Conservation (phyloP, 345 rosid species). For the Euclidium syriacum region DNA sequence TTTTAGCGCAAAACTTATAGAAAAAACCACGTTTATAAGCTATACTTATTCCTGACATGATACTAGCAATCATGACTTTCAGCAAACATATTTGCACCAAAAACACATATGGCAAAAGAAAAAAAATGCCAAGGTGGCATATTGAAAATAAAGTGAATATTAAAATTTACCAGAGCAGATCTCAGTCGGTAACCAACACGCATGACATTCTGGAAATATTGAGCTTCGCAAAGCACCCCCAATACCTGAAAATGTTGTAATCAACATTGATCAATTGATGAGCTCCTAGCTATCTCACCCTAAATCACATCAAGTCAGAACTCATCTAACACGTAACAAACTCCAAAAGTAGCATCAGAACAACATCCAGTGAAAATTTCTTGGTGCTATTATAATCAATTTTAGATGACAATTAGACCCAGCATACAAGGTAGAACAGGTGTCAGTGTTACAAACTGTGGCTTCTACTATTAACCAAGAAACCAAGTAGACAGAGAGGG, state of each 20-base stretch:
- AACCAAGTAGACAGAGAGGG: background rate
- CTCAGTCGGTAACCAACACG: conserved; percentile 94
- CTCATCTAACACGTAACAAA: background rate
- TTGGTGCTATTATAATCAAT: background rate
- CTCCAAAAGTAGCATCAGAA: background rate
- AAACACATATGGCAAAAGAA: background rate
- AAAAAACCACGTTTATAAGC: background rate
- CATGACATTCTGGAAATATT: conserved; percentile 98
- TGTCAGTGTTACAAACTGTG: background rate
- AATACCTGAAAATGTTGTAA: conserved; percentile 49
- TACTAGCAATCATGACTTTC: background rate
- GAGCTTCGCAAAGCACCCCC: conserved; percentile 93
- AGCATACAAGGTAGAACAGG: background rate
- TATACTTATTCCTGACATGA: conserved; percentile 6
- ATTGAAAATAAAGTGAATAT: background rate
- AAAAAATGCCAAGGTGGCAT: background rate
- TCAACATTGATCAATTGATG: conserved; percentile 5
- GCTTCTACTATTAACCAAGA: background rate
- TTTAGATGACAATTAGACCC: background rate
- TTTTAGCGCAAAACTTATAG: conserved; percentile 4
- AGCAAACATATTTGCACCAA: conserved; percentile 1
- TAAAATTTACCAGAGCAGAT: conserved; percentile 73
- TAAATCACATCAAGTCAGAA: background rate
- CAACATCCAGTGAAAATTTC: background rate
- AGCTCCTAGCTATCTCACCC: background rate